Base-by-base conservation (phyloP, 805 yeast genomes). In the Monosporozyma aquatica region DNA sequence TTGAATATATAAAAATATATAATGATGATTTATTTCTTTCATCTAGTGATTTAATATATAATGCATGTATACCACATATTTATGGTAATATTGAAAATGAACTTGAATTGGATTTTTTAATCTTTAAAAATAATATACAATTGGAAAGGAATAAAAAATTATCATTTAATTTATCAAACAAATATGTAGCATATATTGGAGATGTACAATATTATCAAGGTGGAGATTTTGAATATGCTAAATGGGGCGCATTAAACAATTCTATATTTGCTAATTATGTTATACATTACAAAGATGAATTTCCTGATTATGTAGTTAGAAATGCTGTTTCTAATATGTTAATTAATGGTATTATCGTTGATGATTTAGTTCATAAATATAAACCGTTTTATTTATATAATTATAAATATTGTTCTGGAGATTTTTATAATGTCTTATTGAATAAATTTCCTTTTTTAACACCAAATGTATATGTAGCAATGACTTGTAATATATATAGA, bases 321-420 rank as follows among this genome's bases (percentile, higher is more conserved):
- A 26, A 27, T 29, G 41, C 41, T 1, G 46, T 30, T 37, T 57
- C 34, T 53, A 55, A 24, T 41, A 43, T 25, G 49, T 52, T 38
- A 15, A 38, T 38, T 14, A 29, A 38, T 30, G 30, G 41, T 22
- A 6, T 30, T 14, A 23, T 18, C 4, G 15, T 29, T 17, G 23
- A 38, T 2, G 23, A 38, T 14, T 38, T 38, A 6, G 29, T 38
- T 23, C 14, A 3, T 8, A 18, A 29, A 30, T 38, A 38, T 26
- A 22, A 38, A 38, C 41, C 45, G 51, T 30, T 25, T 47, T 48
- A 24, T 23, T 24, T 35, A 3, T 33, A 33, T 33, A 33, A 33
- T 33, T 33, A 8, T 33, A 6, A 4, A n/a, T 6, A 10, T 5
- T 33, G 11, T 33, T 6, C 21, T 3, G 3, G 5, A 17, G 21